phyloP scores from a whole-genome alignment of 1,284 basidiomycete species.

The Leccinum proximum region DNA sequence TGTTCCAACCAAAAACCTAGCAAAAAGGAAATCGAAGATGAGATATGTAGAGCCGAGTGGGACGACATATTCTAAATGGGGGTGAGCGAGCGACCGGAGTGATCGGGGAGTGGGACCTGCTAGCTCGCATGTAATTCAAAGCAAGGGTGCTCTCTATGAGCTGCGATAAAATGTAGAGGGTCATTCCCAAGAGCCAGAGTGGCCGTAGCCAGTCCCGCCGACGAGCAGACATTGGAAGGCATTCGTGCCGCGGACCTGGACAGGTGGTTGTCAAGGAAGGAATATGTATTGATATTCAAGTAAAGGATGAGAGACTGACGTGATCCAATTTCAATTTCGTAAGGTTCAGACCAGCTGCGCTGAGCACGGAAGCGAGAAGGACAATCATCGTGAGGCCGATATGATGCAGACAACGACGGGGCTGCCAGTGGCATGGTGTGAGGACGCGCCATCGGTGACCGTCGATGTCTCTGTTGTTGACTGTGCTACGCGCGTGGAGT shows the following conservation, averaged over 20 bases:
- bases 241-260: constrained; percentile 59
- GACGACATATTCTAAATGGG: constrained; percentile 71
- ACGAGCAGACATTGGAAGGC: constrained; percentile 66
- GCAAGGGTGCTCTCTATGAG: constrained; percentile 85
- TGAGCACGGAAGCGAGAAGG: too few relatives aligned
- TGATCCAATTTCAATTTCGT: too few relatives aligned
- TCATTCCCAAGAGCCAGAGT: constrained; percentile 81
- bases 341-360: too few relatives aligned
- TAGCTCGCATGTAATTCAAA: constrained; percentile 84
- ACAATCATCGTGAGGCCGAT: too few relatives aligned
- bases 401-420: too few relatives aligned
- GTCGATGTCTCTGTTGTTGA: too few relatives aligned
- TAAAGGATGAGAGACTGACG: too few relatives aligned
- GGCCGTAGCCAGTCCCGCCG: constrained; percentile 74
- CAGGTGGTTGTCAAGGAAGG: constrained; percentile 4
- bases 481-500: too few relatives aligned
- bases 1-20: constrained; percentile 77
- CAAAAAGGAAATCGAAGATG: constrained; percentile 89
- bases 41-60: constrained; percentile 82
- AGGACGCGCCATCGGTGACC: too few relatives aligned
- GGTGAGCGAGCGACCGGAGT: constrained; percentile 25
- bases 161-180: constrained; percentile 82
- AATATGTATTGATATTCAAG: background rate
- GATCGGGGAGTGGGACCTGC: constrained; percentile 32
- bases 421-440: too few relatives aligned